phyloP scores from a whole-genome alignment of 1,284 basidiomycete genomes.

The Ustilago curta region DNA sequence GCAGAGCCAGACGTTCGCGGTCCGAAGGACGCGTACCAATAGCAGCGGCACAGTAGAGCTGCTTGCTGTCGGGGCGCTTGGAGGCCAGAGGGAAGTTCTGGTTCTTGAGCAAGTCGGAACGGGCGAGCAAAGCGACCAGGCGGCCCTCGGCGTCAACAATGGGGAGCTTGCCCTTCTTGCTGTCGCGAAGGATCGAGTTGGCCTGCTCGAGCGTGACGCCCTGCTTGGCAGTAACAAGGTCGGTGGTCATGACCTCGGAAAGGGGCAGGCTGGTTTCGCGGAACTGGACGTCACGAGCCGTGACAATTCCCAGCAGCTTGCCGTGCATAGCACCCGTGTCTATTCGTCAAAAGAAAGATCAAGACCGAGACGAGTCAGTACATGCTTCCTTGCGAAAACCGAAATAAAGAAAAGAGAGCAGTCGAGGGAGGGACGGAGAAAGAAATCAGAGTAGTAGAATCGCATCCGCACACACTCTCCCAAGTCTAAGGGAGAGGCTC shows the following conservation, averaged over 20 bases:
- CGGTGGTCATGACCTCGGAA: slow-evolving; percentile 85
- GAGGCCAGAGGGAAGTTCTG: slow-evolving; percentile 95
- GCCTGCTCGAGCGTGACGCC: slow-evolving; percentile 83
- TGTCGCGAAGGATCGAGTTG: slow-evolving; percentile 92
- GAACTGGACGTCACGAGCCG: slow-evolving; percentile 96
- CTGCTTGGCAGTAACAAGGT: slow-evolving; percentile 65
- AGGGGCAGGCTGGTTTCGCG: slow-evolving; percentile 78
- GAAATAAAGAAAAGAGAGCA: background rate
- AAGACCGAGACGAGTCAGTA: background rate
- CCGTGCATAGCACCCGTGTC: slow-evolving; percentile 87
- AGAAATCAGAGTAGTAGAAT: slow-evolving; percentile 70
- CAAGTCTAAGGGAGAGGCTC: slow-evolving; percentile 76
- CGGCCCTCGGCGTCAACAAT: slow-evolving; percentile 65
- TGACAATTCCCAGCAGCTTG: slow-evolving; percentile 95
- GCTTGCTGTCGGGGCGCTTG: slow-evolving; percentile 91
- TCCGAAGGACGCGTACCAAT: slow-evolving; percentile 93
- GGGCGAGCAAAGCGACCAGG: slow-evolving; percentile 70
- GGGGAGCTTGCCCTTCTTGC: slow-evolving; percentile 95
- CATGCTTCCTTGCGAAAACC: background rate
- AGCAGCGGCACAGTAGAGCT: slow-evolving; percentile 96
- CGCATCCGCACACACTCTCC: slow-evolving; percentile 79
- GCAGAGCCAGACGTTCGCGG: slow-evolving; percentile 83
- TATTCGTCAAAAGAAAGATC: slow-evolving; percentile 67
- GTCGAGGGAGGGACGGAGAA: background rate
- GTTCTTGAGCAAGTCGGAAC: slow-evolving; percentile 97